A percentile compares a stretch with the other conserved stretches of the same genome.
phyloP scores from a whole-genome alignment of 495 filamentous ascomycete species.

The Aspergillus homomorphus region DNA sequence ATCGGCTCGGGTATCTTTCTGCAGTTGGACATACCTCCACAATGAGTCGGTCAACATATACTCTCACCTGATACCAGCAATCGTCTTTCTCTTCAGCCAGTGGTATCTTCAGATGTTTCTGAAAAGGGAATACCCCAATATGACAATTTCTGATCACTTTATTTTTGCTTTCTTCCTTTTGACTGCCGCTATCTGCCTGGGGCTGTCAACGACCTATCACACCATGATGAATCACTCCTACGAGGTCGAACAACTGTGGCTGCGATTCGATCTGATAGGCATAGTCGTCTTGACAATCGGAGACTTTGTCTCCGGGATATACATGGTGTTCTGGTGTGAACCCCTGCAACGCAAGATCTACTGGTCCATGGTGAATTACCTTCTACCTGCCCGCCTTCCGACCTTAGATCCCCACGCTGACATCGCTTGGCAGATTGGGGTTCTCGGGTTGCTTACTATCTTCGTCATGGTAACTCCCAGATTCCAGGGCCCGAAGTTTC shows the following conservation, averaged over 20 bases:
- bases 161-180: slow-evolving; percentile 29
- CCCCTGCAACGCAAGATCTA: slow-evolving; percentile 17
- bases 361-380: slow-evolving; percentile 27
- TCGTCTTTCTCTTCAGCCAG: slow-evolving; percentile 20
- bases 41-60: slow-evolving; percentile 39
- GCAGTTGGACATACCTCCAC: slow-evolving; percentile 31
- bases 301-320: slow-evolving; percentile 29
- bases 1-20: slow-evolving; percentile 27
- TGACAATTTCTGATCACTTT: slow-evolving; percentile 21
- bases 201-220: slow-evolving; percentile 29
- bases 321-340: slow-evolving; percentile 30
- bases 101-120: slow-evolving; percentile 23
- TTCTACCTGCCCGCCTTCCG: slow-evolving; percentile 3
- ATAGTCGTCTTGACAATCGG: slow-evolving; percentile 22
- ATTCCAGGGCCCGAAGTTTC: slow-evolving; percentile 42
- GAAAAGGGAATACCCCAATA: slow-evolving; percentile 18
- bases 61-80: slow-evolving; percentile 28
- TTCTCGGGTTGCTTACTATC: slow-evolving; percentile 31
- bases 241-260: slow-evolving; percentile 21
- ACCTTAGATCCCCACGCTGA: not conserved
- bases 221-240: slow-evolving; percentile 31
- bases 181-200: slow-evolving; percentile 22
- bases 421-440: slow-evolving; percentile 15
- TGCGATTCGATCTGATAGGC: slow-evolving; percentile 27
- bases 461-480: slow-evolving; percentile 37